These are phyloP conservation scores for Coprinellus micaceus DNA, from an alignment of 768 basidiomycete genomes.

Conservation along the genomic window DNA sequence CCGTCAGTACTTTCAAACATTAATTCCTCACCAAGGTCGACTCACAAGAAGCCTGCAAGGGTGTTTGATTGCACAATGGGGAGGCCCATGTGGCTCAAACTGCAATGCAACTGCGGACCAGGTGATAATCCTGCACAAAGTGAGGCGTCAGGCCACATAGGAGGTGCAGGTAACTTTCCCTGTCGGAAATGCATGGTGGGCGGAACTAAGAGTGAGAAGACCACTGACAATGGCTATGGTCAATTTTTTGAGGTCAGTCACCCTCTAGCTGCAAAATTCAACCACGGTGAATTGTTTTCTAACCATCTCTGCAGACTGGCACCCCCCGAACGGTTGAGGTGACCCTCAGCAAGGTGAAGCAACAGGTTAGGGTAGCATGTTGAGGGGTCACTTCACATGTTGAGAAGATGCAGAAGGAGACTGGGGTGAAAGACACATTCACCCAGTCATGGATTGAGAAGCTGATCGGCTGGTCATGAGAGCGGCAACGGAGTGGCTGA, in stretches of 20 bases:
- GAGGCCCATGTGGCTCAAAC: constrained; percentile 20
- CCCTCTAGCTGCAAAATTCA: background rate
- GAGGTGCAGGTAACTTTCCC: constrained; percentile 33
- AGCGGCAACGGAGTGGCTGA: background rate
- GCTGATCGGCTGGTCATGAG: background rate
- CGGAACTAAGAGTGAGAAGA: constrained; percentile 30
- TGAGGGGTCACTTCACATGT: background rate
- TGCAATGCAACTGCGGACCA: constrained; percentile 24
- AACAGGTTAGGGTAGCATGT: constrained; percentile 2
- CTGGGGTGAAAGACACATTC: constrained; percentile 5
- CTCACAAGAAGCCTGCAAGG: constrained; percentile 26
- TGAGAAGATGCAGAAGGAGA: background rate
- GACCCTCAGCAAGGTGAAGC: background rate
- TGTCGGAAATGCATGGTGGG: constrained; percentile 40
- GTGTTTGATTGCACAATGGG: constrained; percentile 26
- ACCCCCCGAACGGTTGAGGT: background rate
- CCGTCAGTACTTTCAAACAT: background rate
- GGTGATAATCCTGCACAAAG: constrained; percentile 41
- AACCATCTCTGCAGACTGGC: background rate
- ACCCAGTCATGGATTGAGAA: constrained; percentile 3
- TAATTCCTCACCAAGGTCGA: constrained; percentile 20
- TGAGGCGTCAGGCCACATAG: constrained; percentile 36
- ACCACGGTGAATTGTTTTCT: background rate
- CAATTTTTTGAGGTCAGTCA: constrained; percentile 28
- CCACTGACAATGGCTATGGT: constrained; percentile 31